A percentile compares a stretch with the other conserved stretches of the same genome.
Evolutionary conservation across 208 protist genomes (phyloP).

Genomic region (Trypanosoma melophagium): DNA sequence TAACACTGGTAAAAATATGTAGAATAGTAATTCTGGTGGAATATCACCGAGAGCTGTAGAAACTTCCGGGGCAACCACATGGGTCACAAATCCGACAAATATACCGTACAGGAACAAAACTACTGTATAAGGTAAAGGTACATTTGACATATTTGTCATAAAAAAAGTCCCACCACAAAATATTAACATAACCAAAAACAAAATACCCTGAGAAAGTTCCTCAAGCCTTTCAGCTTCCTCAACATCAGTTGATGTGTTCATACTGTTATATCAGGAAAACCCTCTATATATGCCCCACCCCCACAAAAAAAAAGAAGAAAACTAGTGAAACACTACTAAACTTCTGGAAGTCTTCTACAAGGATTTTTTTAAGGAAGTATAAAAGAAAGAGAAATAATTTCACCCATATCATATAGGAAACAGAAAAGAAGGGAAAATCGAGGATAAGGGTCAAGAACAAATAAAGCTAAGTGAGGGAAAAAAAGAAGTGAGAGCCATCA

Average conservation of each 20-base stretch:
- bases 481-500: too few relatives aligned
- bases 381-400: too few relatives aligned
- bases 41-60: conserved; percentile 57
- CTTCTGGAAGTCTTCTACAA: too few relatives aligned
- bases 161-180: conserved; percentile 79
- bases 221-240: conserved; percentile 20
- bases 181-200: conserved; percentile 72
- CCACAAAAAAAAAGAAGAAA: conserved; percentile 12
- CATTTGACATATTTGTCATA: conserved; percentile 49
- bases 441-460: too few relatives aligned
- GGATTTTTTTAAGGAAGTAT: too few relatives aligned
- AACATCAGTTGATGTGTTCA: background rate
- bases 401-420: too few relatives aligned
- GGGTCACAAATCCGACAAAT: conserved; percentile 51
- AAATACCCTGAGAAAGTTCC: conserved; percentile 42
- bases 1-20: conserved; percentile 89
- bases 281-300: too few relatives aligned
- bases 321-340: background rate
- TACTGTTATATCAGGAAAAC: background rate
- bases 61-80: conserved; percentile 52
- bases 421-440: too few relatives aligned
- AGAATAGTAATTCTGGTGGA: conserved; percentile 80
- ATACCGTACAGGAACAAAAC: conserved; percentile 83
- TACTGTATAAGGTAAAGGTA: conserved; percentile 80
- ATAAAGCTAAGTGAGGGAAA: too few relatives aligned